phyloP scores from a whole-genome alignment of 805 yeast species.

The Lachancea dasiensis region DNA sequence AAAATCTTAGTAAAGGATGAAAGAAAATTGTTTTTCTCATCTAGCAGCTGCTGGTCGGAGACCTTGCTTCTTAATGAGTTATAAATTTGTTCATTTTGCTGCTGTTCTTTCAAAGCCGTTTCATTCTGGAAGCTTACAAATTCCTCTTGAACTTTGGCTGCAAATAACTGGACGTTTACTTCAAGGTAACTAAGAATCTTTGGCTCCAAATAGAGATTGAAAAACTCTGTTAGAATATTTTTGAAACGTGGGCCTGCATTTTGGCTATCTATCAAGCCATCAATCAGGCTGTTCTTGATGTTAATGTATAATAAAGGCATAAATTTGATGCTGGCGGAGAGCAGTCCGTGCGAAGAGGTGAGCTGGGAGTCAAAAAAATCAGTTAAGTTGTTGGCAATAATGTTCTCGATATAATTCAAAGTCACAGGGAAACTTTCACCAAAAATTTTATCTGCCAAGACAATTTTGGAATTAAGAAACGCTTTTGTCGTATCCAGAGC shows the following conservation, averaged over 20 bases:
- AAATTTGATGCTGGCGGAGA: constrained; percentile 19
- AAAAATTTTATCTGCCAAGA: constrained; percentile 36
- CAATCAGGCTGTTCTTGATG: constrained; percentile 29
- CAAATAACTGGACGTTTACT: constrained; percentile 30
- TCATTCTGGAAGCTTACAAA: constrained; percentile 26
- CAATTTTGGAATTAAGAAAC: constrained; percentile 34
- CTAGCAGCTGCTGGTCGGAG: constrained; percentile 28
- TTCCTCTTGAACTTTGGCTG: constrained; percentile 20
- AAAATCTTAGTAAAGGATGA: constrained; percentile 62
- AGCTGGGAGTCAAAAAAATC: constrained; percentile 26
- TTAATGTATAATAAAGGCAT: constrained; percentile 32
- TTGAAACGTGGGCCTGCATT: constrained; percentile 35
- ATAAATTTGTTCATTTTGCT: constrained; percentile 38
- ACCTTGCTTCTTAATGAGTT: constrained; percentile 38
- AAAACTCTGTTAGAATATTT: constrained; percentile 27
- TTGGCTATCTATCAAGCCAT: constrained; percentile 33
- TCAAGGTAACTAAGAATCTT: constrained; percentile 31
- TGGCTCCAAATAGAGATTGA: constrained; percentile 36
- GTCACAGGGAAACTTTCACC: constrained; percentile 36
- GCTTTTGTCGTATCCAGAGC: constrained; percentile 25
- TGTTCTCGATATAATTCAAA: constrained; percentile 34
- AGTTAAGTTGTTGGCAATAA: constrained; percentile 35
- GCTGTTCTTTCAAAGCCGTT: constrained; percentile 30
- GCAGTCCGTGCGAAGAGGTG: constrained; percentile 3
- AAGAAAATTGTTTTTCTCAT: constrained; percentile 49